These are phyloP conservation scores for Colletotrichum cordylinicola DNA, from an alignment of 2,329 filamentous ascomycete species.

Conservation along the genomic window DNA sequence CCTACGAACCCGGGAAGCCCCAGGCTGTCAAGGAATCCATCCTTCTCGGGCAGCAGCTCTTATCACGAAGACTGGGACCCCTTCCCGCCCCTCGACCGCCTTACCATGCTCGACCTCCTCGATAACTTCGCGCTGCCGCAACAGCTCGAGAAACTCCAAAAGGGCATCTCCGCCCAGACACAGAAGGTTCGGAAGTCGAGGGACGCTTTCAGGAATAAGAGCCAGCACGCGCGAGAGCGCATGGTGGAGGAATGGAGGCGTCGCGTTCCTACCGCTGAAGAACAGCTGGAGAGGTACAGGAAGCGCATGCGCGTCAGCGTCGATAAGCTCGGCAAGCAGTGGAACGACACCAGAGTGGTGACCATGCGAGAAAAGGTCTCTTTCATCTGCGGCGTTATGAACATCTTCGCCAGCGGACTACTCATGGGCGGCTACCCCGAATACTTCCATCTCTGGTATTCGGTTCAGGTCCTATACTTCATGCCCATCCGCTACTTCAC, in stretches of 20 bases:
- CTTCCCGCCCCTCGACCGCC: slow-evolving; percentile 85
- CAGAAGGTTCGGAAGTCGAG: slow-evolving; percentile 85
- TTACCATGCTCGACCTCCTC: slow-evolving; percentile 91
- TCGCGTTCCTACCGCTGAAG: slow-evolving; percentile 84
- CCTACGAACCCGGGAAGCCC: slow-evolving; percentile 55
- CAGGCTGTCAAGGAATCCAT: slow-evolving; percentile 75
- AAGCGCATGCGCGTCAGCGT: slow-evolving; percentile 87
- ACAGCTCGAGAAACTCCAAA: slow-evolving; percentile 89
- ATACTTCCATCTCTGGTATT: slow-evolving; percentile 94
- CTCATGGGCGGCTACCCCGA: slow-evolving; percentile 86
- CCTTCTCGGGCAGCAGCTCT: slow-evolving; percentile 84
- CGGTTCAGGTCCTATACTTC: slow-evolving; percentile 85
- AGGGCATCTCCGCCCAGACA: slow-evolving; percentile 80
- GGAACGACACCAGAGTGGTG: slow-evolving; percentile 89
- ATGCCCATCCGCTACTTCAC: slow-evolving; percentile 95
- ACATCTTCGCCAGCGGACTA: slow-evolving; percentile 96
- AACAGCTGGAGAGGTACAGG: slow-evolving; percentile 90
- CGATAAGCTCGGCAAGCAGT: slow-evolving; percentile 83
- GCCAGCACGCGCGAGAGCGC: slow-evolving; percentile 81
- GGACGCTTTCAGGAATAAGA: slow-evolving; percentile 78
- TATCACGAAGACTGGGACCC: slow-evolving; percentile 89
- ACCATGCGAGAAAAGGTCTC: slow-evolving; percentile 92
- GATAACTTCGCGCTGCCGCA: slow-evolving; percentile 93
- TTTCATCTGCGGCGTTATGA: slow-evolving; percentile 95
- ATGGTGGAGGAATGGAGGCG: slow-evolving; percentile 94